Evolutionary conservation across 75 land plant species (phyloP), one percentile per base, ranked within the genome.

Genomic region (Pinus tabuliformis): DNA sequence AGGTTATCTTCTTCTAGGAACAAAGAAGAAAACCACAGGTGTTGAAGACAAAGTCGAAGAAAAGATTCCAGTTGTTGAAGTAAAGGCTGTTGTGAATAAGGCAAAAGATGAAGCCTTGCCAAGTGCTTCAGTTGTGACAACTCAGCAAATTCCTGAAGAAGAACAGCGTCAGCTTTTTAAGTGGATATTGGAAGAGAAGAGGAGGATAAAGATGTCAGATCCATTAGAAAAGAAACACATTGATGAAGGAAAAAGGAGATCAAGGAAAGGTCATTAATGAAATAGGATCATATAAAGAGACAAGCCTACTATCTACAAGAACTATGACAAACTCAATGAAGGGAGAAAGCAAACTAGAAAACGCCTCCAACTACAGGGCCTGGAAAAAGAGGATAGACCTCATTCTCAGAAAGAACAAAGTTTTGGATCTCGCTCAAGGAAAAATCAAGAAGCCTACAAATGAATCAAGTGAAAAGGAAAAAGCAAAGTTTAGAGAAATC

Each of bases 181-280:
- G 74, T 95, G 93, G 93, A 81, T 93, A 6, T 82, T 95, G 60
- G 91, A 93, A 65, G 98, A 95, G 86, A 95, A 89, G 82, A 89
- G 96, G 75, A 95, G 91, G 74, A 45, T 89, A 33, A 93, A 93
- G 80, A 80, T 92, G 24, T 57, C 42, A n/a, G 78, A 86, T 79
- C 49, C 73, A 30, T 89, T 75, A 71, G 98, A 91, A 79, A 93
- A 86, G 81, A 95, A 90, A 70, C 86, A 81, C 72, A 83, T 95
- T 39, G 92, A 95, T 80, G 91, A 85, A 65, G 94, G 26, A 26
- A 26, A 26, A 26, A 26, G 26, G 26, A 26, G 26, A 26, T 26
- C 26, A 26, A 26, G 26, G 26, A 26, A 26, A 26, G 26, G 26
- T 26, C 26, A 26, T 26, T 26, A 26, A 26, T 26, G 26, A 26